phyloP scores from a whole-genome alignment of 2,329 filamentous ascomycete genomes.

The Simplicillium aogashimaense region DNA sequence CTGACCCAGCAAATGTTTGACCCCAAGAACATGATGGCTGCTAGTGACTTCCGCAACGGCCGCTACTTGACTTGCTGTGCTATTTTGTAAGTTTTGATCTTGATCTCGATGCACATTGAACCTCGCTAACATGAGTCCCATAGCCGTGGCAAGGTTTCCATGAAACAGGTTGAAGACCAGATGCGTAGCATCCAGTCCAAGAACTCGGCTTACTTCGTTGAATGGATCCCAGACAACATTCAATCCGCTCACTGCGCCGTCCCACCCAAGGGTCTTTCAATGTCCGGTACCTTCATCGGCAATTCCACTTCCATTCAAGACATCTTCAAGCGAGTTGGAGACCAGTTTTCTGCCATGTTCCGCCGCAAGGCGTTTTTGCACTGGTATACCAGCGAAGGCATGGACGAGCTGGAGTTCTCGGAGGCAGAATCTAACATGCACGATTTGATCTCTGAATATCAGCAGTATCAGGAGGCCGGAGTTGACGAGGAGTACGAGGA shows the following conservation, averaged over 20 bases:
- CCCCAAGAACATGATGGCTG: slow-evolving; percentile 99
- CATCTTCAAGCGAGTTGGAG: slow-evolving; percentile 99
- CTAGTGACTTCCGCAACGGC: slow-evolving; percentile 98
- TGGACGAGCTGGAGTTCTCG: slow-evolving; percentile 99
- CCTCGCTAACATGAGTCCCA: slow-evolving; percentile 21
- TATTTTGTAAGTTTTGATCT: slow-evolving; percentile 58
- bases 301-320: slow-evolving; percentile 99
- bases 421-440: slow-evolving; percentile 99
- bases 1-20: slow-evolving; percentile 99
- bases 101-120: no score
- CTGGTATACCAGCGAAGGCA: slow-evolving; percentile 99
- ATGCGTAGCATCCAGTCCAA: slow-evolving; percentile 99
- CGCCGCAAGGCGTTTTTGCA: slow-evolving; percentile 99
- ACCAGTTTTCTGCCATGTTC: slow-evolving; percentile 99
- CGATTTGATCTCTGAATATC: slow-evolving; percentile 98
- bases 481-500: slow-evolving; percentile 76
- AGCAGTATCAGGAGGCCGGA: slow-evolving; percentile 99
- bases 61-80: slow-evolving; percentile 99
- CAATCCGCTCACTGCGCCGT: slow-evolving; percentile 99
- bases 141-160: slow-evolving; percentile 95
- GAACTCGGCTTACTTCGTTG: slow-evolving; percentile 98
- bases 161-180: slow-evolving; percentile 99
- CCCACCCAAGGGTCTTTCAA: slow-evolving; percentile 92
- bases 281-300: slow-evolving; percentile 98
- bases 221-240: slow-evolving; percentile 99